phyloP scores from a whole-genome alignment of 495 filamentous ascomycete genomes.

The Aspergillus indologenus region DNA sequence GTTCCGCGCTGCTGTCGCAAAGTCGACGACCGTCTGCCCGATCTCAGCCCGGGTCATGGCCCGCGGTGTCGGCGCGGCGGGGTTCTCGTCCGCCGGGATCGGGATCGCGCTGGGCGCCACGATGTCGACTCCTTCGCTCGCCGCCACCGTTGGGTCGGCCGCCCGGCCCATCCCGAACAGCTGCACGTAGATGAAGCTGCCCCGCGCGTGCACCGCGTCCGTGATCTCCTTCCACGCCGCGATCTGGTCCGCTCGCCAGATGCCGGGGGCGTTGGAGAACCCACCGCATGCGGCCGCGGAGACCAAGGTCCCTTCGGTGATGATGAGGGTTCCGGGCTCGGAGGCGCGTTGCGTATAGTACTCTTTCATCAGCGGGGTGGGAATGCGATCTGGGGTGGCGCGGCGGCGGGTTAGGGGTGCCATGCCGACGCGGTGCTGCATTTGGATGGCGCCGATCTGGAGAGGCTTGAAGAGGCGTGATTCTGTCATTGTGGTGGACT shows the following conservation, averaged over 20 bases:
- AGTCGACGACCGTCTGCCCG: slow-evolving; percentile 49
- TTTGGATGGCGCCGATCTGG: slow-evolving; percentile 37
- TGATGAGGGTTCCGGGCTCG: slow-evolving; percentile 48
- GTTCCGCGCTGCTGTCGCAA: slow-evolving; percentile 55
- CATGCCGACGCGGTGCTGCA: slow-evolving; percentile 49
- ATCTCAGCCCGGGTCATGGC: slow-evolving; percentile 58
- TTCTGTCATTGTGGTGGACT: not conserved
- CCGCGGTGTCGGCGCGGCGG: slow-evolving; percentile 33
- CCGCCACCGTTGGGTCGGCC: slow-evolving; percentile 29
- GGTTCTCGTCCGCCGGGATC: not conserved
- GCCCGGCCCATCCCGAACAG: slow-evolving; percentile 59
- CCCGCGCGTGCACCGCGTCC: slow-evolving; percentile 50
- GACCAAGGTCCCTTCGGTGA: slow-evolving; percentile 65
- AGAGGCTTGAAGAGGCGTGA: slow-evolving; percentile 50
- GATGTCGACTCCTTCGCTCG: not conserved
- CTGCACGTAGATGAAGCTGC: slow-evolving; percentile 50
- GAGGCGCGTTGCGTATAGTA: slow-evolving; percentile 54
- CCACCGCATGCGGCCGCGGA: slow-evolving; percentile 45
- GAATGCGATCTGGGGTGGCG: slow-evolving; percentile 28
- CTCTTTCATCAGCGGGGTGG: slow-evolving; percentile 33
- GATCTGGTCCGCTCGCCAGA: slow-evolving; percentile 45
- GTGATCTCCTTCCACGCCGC: slow-evolving; percentile 49
- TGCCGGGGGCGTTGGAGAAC: slow-evolving; percentile 44
- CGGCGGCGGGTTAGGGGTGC: slow-evolving; percentile 52
- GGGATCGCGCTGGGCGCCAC: slow-evolving; percentile 41